Base-by-base conservation (phyloP, 176 grass and related monocot species). In the Guadua angustifolia region DNA sequence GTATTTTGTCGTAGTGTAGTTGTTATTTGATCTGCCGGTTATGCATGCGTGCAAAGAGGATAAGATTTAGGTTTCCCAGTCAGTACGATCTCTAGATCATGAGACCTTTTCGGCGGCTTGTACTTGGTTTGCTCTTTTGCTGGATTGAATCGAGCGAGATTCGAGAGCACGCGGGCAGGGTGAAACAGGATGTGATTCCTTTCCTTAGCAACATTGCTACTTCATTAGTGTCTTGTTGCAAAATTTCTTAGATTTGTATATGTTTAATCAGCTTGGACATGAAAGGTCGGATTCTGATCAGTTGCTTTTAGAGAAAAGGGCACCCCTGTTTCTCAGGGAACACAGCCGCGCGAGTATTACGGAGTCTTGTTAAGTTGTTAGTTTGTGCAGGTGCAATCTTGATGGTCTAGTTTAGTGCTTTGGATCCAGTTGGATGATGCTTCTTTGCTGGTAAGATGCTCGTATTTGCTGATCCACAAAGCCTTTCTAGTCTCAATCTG, bases 131-230 rank as follows among this genome's bases (percentile, higher is more conserved):
- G 57, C n/a, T 24, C 24, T 16, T 49, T 49, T 49, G 22, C 21
- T 71, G n/a, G 43, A 17, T 45, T 49, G 69, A 72, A 72, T 72
- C 69, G 69, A 71, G 42, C 5, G 50, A 61, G 58, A 61, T 26
- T 60, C 19, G 9, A n/a, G 22, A 25, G 22, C 58, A 49, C 25
- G 13, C 44, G 12, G 42, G 42, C 22, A 72, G 14, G n/a, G 69
- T 22, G 69, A 16, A 25, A 49, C 69, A 17, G 22, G 69, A 49
- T 49, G 42, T 49, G 43, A 71, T 47, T 72, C 43, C 69, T 49
- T 49, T 49, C 14, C 6, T 49, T 22, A 7, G 44, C 69, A 49
- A 25, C 14, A 10, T 16, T 72, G 15, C 46, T 25, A 17, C 44
- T 49, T 22, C 43, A 71, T 25, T 46, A 71, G 4, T 71, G 21